Conservation (phyloP, 305 asterid genomes). For the Coffea humblotiana region DNA sequence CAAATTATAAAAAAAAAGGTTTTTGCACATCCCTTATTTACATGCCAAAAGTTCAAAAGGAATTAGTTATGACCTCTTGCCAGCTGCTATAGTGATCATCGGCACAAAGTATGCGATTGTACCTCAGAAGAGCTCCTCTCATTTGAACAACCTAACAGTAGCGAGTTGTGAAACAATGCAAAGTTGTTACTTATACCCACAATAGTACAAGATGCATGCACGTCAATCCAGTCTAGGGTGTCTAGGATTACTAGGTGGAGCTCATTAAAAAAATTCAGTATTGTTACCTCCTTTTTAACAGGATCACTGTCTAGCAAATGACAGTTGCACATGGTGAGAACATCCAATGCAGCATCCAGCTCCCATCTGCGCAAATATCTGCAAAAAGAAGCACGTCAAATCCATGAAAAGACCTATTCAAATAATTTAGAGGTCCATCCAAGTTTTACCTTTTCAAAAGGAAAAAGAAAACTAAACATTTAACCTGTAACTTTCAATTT, state of each 20-base stretch:
- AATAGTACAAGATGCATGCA: conserved; percentile 8
- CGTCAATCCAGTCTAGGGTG: conserved; percentile 12
- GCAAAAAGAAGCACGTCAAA: conserved; percentile 24
- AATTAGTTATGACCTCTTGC: conserved; percentile 72
- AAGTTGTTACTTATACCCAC: conserved; percentile 24
- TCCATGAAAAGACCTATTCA: not conserved
- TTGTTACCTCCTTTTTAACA: conserved; percentile 69
- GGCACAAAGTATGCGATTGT: conserved; percentile 88
- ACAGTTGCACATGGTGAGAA: conserved; percentile 94
- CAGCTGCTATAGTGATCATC: conserved; percentile 88
- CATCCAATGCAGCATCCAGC: conserved; percentile 94
- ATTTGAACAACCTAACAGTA: conserved; percentile 66
- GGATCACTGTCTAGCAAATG: conserved; percentile 68
- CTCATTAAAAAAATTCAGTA: conserved; percentile 13
- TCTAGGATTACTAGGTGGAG: not conserved
- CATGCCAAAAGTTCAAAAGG: conserved; percentile 20
- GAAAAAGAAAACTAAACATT: not conserved
- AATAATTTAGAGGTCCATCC: not conserved
- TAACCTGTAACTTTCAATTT: not conserved
- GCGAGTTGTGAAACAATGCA: conserved; percentile 17
- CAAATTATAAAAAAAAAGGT: not conserved
- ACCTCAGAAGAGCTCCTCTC: conserved; percentile 85
- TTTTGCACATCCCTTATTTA: conserved; percentile 15
- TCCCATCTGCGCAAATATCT: conserved; percentile 89
- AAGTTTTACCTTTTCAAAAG: not conserved